Percentiles rank a stretch among this genome's conserved stretches.
Evolutionary conservation across 805 yeast genomes (phyloP).

Genomic region (Yarrowia sp.): DNA sequence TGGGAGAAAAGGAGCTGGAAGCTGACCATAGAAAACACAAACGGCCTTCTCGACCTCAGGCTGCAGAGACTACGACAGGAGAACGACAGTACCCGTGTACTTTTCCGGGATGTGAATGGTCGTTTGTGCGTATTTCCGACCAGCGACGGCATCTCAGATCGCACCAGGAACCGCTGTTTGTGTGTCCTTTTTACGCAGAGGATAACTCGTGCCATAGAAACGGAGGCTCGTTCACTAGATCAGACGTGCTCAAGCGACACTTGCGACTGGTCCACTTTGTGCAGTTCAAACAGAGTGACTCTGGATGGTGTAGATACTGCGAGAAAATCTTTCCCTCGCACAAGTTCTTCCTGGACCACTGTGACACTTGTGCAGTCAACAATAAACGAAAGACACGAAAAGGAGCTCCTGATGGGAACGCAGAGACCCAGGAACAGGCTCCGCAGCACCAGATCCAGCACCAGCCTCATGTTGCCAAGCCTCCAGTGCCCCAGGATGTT

Average conservation of each 20-base stretch:
- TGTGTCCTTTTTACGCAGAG: constrained; percentile 69
- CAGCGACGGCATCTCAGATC: constrained; percentile 65
- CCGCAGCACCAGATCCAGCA: not conserved
- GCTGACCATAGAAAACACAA: constrained; percentile 23
- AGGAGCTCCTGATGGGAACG: not conserved
- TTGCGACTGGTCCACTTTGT: constrained; percentile 66
- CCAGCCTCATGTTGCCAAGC: not conserved
- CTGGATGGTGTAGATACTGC: constrained; percentile 70
- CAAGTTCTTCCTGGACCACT: constrained; percentile 61
- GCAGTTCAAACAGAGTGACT: constrained; percentile 48
- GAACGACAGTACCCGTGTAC: constrained; percentile 42
- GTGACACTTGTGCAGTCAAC: constrained; percentile 54
- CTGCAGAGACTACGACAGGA: constrained; percentile 27
- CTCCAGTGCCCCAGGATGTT: not conserved
- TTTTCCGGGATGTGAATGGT: constrained; percentile 56
- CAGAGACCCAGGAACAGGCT: not conserved
- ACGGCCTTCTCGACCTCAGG: constrained; percentile 4
- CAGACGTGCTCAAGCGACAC: constrained; percentile 75
- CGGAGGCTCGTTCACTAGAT: constrained; percentile 70
- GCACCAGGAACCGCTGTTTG: constrained; percentile 63
- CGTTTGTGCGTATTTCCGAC: constrained; percentile 68
- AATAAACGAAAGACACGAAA: constrained; percentile 9
- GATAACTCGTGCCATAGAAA: constrained; percentile 73
- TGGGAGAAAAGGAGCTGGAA: constrained; percentile 14
- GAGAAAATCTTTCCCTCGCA: constrained; percentile 54